Conservation (phyloP, 2,329 filamentous ascomycete genomes). For the Didymella glomerata region DNA sequence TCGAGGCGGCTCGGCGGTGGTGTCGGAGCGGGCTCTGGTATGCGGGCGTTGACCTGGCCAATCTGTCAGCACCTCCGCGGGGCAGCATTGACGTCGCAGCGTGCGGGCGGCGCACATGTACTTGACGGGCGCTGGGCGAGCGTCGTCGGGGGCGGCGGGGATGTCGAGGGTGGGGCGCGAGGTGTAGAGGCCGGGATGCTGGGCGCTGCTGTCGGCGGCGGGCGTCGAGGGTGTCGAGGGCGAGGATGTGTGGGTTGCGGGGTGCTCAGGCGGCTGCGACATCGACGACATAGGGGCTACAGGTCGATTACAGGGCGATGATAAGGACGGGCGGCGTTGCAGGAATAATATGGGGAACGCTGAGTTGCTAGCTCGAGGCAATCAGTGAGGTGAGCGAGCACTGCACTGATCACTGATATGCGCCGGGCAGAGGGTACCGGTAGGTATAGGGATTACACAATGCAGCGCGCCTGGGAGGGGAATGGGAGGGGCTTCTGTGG, state of each 20-base stretch:
- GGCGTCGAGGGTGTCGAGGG: slow-evolving; percentile 6
- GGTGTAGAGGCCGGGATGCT: slow-evolving; percentile 46
- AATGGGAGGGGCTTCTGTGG: slow-evolving; percentile 6
- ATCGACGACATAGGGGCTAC: slow-evolving; percentile 16
- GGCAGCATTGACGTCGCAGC: slow-evolving; percentile 26
- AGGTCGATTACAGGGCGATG: slow-evolving; percentile 7
- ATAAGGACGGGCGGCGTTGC: slow-evolving; percentile 12
- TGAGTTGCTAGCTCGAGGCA: slow-evolving; percentile 15
- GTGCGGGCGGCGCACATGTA: slow-evolving; percentile 56
- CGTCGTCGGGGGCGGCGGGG: slow-evolving; percentile 48
- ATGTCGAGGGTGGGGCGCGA: slow-evolving; percentile 60
- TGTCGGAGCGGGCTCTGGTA: slow-evolving; percentile 72
- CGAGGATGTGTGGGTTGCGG: slow-evolving; percentile 4
- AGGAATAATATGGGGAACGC: slow-evolving; percentile 32
- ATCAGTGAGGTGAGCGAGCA: background rate
- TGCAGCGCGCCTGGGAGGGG: slow-evolving; percentile 8
- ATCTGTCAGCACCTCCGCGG: slow-evolving; percentile 38
- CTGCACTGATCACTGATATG: slow-evolving; percentile 8
- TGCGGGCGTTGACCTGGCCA: slow-evolving; percentile 62
- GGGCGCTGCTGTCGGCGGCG: slow-evolving; percentile 1
- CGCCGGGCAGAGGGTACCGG: background rate
- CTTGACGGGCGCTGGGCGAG: slow-evolving; percentile 56
- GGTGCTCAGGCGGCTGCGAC: slow-evolving; percentile 15
- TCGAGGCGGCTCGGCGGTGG: slow-evolving; percentile 68
- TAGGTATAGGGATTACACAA: background rate